Conservation (phyloP, 345 rosid genomes). For the Gossypium longicalyx region DNA sequence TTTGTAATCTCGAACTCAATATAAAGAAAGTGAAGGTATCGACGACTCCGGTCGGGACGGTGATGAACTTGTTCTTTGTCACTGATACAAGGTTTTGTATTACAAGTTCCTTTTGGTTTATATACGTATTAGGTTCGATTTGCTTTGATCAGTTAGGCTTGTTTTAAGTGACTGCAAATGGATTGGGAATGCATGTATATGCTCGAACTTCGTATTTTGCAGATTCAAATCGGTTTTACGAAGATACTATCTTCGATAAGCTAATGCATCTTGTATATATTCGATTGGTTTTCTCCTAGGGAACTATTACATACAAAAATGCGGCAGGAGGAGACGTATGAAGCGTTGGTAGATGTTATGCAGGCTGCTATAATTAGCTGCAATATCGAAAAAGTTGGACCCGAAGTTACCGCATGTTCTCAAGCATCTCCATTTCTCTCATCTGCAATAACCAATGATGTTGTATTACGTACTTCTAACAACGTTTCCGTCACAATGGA, state of each 20-base stretch:
- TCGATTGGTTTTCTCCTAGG: constrained; percentile 31
- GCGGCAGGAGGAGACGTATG: constrained; percentile 57
- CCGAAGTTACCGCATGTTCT: constrained; percentile 61
- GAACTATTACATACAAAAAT: constrained; percentile 69
- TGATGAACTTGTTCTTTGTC: constrained; percentile 87
- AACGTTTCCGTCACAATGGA: constrained; percentile 59
- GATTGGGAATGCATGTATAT: neutral
- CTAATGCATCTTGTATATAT: neutral
- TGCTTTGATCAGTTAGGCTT: neutral
- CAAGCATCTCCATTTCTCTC: constrained; percentile 62
- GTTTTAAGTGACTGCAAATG: constrained; percentile 7
- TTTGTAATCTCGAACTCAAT: constrained; percentile 77
- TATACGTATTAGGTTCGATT: neutral
- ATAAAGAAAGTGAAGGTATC: constrained; percentile 93
- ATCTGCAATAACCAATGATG: constrained; percentile 46
- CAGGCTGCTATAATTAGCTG: constrained; percentile 68
- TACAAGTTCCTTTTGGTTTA: neutral
- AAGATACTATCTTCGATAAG: neutral
- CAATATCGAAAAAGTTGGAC: constrained; percentile 68
- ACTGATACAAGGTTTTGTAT: constrained; percentile 71
- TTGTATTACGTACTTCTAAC: constrained; percentile 34
- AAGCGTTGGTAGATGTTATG: constrained; percentile 38
- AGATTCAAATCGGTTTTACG: no score
- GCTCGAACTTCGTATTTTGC: neutral
- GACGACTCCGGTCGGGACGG: constrained; percentile 89